Percentiles rank a stretch among this genome's conserved stretches.
Conservation (phyloP, 2,329 filamentous ascomycete species). For the Trichoderma sp. region DNA sequence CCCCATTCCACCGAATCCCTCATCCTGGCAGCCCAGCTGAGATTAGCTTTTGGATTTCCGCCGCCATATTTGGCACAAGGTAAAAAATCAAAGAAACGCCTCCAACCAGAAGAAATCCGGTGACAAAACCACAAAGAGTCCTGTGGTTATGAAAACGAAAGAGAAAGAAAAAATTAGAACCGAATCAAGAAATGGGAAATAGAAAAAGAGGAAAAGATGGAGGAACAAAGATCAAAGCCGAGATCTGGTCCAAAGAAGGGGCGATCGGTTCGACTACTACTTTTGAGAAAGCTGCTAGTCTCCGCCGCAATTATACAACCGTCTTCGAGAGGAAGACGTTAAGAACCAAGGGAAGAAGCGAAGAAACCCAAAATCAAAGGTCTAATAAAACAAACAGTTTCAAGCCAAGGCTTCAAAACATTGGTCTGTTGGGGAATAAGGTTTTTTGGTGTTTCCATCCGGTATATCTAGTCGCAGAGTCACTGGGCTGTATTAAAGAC, state of each 20-base stretch:
- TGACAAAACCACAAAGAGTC: conserved; percentile 6
- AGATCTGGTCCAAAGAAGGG: background rate
- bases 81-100: conserved; percentile 14
- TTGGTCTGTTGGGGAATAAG: background rate
- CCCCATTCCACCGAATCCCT: background rate
- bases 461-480: background rate
- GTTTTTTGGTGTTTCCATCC: background rate
- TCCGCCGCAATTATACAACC: conserved; percentile 23
- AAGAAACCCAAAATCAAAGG: background rate
- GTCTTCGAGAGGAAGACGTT: background rate
- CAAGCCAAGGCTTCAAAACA: conserved; percentile 19
- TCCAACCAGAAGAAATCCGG: conserved; percentile 1
- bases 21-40: conserved; percentile 10
- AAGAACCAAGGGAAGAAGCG: background rate
- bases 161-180: background rate
- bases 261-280: background rate
- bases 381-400: conserved; percentile 28
- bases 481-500: background rate
- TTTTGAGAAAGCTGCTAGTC: background rate
- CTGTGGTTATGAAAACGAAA: background rate
- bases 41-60: conserved; percentile 19
- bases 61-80: background rate
- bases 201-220: conserved; percentile 20
- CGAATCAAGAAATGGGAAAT: conserved; percentile 18
- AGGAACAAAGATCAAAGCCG: conserved; percentile 17